These are phyloP conservation scores for sorghum (Sorghum bicolor) DNA, from an alignment of 176 grass and related monocot species.

Conservation along the genomic window DNA sequence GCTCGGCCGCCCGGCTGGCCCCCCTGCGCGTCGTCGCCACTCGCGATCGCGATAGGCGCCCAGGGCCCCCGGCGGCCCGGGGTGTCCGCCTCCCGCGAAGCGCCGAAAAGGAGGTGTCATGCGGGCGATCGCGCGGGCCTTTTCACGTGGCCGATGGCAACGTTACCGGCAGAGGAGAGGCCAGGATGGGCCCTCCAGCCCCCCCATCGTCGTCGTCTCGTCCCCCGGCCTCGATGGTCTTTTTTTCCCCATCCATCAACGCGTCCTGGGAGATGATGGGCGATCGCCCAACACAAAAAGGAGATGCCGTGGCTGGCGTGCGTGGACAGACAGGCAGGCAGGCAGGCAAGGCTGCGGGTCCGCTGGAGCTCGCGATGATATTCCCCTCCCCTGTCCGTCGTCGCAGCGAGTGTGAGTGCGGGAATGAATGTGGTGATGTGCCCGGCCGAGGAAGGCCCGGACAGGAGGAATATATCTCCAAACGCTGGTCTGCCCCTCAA, in stretches of 20 bases:
- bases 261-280: background rate
- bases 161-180: background rate
- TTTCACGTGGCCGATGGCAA: conserved; percentile 30
- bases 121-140: background rate
- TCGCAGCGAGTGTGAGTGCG: background rate
- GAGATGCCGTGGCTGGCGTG: background rate
- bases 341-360: background rate
- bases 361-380: background rate
- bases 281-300: background rate
- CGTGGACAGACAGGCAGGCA: background rate
- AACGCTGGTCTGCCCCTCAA: background rate
- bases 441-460: conserved; percentile 25
- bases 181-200: too few species aligned
- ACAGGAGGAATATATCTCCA: conserved; percentile 39
- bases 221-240: too few species aligned
- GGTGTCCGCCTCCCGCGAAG: background rate
- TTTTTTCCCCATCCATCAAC: too few species aligned
- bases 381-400: background rate
- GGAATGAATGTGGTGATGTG: conserved; percentile 12
- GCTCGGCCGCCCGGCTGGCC: background rate
- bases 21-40: background rate
- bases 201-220: too few species aligned
- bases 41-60: background rate
- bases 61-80: background rate
- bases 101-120: conserved; percentile 10